phyloP scores from a whole-genome alignment of 345 rosid species.

The Ceriops zippeliana region DNA sequence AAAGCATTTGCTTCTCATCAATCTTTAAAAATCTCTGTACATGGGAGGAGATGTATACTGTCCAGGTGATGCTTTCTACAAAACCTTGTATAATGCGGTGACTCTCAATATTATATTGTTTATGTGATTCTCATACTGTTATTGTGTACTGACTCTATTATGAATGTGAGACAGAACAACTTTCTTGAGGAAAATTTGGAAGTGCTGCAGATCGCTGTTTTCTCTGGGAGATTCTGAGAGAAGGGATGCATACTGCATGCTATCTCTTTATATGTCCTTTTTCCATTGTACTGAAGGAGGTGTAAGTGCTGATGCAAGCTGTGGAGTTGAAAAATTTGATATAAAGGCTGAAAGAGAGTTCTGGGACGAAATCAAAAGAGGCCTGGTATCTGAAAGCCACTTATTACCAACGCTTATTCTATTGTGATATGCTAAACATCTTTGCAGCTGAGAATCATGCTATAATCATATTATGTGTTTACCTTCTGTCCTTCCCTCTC shows the following conservation, averaged over 20 bases:
- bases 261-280: conserved; percentile 62
- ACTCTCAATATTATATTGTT: neutral
- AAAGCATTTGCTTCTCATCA: conserved; percentile 46
- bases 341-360: conserved; percentile 58
- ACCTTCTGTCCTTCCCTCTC: neutral
- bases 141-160: conserved; percentile 10
- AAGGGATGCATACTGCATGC: conserved; percentile 76
- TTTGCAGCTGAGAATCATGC: conserved; percentile 7
- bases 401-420: conserved; percentile 17
- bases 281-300: conserved; percentile 32
- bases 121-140: neutral
- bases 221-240: conserved; percentile 74
- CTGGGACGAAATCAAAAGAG: conserved; percentile 86
- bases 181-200: conserved; percentile 67
- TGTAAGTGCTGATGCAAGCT: conserved; percentile 28
- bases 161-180: conserved; percentile 45
- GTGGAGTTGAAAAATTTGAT: conserved; percentile 49
- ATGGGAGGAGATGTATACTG: conserved; percentile 31
- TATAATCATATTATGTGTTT: neutral
- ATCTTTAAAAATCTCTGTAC: conserved; percentile 39
- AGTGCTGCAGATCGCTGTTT: conserved; percentile 72
- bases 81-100: conserved; percentile 10
- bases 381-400: conserved; percentile 57
- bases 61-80: conserved; percentile 48
- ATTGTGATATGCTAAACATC: conserved; percentile 13